Base-by-base conservation (phyloP, 2,329 filamentous ascomycete genomes). In the Tolypocladium pustulatum region DNA sequence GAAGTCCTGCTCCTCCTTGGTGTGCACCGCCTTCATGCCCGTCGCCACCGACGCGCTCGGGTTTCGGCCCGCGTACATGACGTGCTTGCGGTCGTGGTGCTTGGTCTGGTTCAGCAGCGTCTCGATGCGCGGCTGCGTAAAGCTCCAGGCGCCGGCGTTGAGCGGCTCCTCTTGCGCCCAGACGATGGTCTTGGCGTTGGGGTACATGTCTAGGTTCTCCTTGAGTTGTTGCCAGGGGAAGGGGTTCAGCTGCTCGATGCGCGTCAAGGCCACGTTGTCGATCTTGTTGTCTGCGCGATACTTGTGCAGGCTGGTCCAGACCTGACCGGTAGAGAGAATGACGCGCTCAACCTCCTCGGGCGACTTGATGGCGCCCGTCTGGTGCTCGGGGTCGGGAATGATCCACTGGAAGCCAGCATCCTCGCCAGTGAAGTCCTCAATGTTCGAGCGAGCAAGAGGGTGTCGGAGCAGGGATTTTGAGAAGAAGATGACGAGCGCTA, bases 121-220 rank as follows among this genome's bases (percentile, higher is more conserved):
- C 84, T 99, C 94, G 64, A 99, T 91, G 71, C 94, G 88, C 37
- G 94, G 94, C 78, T 99, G 94, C n/a, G 88, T 90, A 78, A 94
- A 97, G 72, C 86, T 91, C 94, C 94, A 99, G 54, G 90, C 90
- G 74, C 94, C 94, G 10, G 94, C 94, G 73, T 99, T 99, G 61
- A 99, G 84, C 37, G 94, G 94, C 80, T 99, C 94, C 75, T 99
- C 94, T 77, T 99, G 94, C 66, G 85, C 87, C 92, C 92, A 99
- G 63, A 99, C 91, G 65, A 99, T 91, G 64, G 91, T 93, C 83
- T 97, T 90, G 67, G 93, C 93, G 75, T 99, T 99, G 72, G 92
- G 91, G 81, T 99, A 99, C 75, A 80, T 85, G 80, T 99, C 93
- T 58, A 99, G 83, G 80, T 97, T 97, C 75, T 97, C 93, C 80